Evolutionary conservation across 805 yeast genomes (phyloP).

Genomic region (Cyberlindnera mycetangii): DNA sequence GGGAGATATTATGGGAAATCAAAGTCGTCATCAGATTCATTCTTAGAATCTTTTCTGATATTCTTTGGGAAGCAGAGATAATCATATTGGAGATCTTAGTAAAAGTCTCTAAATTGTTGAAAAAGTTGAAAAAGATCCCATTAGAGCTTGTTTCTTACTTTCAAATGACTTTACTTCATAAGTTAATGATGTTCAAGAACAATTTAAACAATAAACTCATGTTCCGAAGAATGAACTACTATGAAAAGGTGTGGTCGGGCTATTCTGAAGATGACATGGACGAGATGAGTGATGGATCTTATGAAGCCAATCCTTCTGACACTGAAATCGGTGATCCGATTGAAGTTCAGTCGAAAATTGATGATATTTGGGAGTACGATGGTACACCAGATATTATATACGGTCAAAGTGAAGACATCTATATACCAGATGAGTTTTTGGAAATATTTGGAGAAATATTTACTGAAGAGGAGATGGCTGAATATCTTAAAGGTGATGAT

Average conservation of each 20-base stretch:
- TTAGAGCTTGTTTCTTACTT: slow-evolving; percentile 19
- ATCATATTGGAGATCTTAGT: slow-evolving; percentile 15
- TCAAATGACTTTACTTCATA: slow-evolving; percentile 16
- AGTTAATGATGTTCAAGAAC: slow-evolving; percentile 11
- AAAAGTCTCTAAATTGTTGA: slow-evolving; percentile 15
- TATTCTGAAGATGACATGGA: neutral
- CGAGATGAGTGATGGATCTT: neutral
- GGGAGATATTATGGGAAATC: slow-evolving; percentile 20
- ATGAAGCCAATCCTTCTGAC: neutral
- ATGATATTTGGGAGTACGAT: slow-evolving; percentile 10
- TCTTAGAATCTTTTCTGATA: slow-evolving; percentile 16
- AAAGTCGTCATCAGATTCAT: slow-evolving; percentile 19
- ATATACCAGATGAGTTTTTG: slow-evolving; percentile 13
- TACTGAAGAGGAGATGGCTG: slow-evolving; percentile 13
- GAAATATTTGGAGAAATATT: slow-evolving; percentile 13
- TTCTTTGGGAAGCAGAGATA: slow-evolving; percentile 24
- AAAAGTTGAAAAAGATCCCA: slow-evolving; percentile 16
- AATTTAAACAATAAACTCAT: neutral
- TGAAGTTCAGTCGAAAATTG: neutral
- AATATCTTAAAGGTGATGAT: slow-evolving; percentile 14
- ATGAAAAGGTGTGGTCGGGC: slow-evolving; percentile 11
- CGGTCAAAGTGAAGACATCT: slow-evolving; percentile 5
- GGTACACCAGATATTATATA: slow-evolving; percentile 14
- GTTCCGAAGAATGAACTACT: slow-evolving; percentile 6
- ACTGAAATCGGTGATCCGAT: slow-evolving; percentile 1